Base-by-base conservation (phyloP, 345 rosid genomes). In the Populus tremula region DNA sequence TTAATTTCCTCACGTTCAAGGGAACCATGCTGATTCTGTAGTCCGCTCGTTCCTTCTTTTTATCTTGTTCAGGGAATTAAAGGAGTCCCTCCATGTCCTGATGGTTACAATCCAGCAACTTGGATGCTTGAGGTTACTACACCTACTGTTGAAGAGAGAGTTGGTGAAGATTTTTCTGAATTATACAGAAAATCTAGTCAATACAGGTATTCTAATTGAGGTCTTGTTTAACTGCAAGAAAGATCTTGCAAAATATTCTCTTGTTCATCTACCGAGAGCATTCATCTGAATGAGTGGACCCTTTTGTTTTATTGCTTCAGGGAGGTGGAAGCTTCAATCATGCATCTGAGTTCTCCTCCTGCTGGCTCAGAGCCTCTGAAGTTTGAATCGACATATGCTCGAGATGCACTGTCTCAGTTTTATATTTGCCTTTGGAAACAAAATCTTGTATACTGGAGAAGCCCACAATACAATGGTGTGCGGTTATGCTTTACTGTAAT, bases 61-160 rank as follows among this genome's bases (percentile, higher is more conserved):
- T 56, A 31, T 53, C 68, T 63, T 35, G 5, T 73, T 66, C 82
- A 94, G 98, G 86, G 88, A 53, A 81, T 93, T 69, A 25, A 61
- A 2, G 99, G 92, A 79, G 80, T 95, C 27, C 80, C 93, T 67
- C 86, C 81, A 31, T 90, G 93, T 71, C 85, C 90, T 10, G 82
- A 78, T 59, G 93, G 92, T 70, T 89, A 91, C 82, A 95, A 93
- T 77, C 96, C 98, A 77, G 99, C 99, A 71, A 95, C 99, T 31
- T 95, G 99, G 99, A 93, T 95, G 99, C 96, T 95, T 76, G 98
- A 93, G 84, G 92, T 89, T 76, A 91, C 94, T 35, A 87, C 93
- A 11, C 84, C 91, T 72, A 79, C 81, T 62, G 81, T 89, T 78
- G 99, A 95, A 83, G 88, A 87, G 85, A 85, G 74, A 50, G 76